These are phyloP conservation scores for Phlebiopsis gigantea DNA, from an alignment of 768 basidiomycete genomes.

Conservation along the genomic window DNA sequence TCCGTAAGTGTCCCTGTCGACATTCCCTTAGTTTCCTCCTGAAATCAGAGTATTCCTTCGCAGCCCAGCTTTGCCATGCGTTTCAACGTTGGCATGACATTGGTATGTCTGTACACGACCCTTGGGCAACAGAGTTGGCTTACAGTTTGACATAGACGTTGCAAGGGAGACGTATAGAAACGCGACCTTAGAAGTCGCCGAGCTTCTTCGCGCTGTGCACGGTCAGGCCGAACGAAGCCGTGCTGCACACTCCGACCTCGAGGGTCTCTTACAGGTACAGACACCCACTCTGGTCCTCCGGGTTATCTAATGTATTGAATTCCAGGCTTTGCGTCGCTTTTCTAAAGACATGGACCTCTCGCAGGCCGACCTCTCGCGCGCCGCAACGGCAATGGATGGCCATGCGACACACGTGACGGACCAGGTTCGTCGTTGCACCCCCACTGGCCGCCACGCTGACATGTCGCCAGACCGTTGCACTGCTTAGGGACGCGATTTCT, in stretches of 20 bases:
- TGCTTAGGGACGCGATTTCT: background rate
- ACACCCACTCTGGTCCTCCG: background rate
- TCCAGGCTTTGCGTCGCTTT: background rate
- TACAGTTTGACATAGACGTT: conserved; percentile 34
- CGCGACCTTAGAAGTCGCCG: conserved; percentile 51
- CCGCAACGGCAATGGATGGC: background rate
- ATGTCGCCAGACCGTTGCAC: background rate
- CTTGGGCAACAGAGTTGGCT: background rate
- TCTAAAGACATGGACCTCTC: background rate
- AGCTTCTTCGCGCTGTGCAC: conserved; percentile 41
- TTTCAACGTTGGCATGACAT: conserved; percentile 73
- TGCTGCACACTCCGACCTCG: conserved; percentile 27
- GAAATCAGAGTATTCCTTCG: background rate
- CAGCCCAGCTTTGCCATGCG: conserved; percentile 74
- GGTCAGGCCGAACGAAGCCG: conserved; percentile 37
- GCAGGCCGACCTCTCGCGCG: background rate
- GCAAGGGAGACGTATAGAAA: conserved; percentile 68
- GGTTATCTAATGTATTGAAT: background rate
- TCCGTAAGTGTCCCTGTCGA: conserved; percentile 44
- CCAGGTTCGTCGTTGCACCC: background rate
- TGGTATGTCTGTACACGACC: conserved; percentile 35
- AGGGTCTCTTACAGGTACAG: conserved; percentile 15
- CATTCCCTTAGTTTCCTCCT: background rate
- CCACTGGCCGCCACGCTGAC: background rate
- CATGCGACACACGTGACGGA: background rate